phyloP scores from a whole-genome alignment of 192 early-diverging fungal genomes.

The Backusella mclennaniae region DNA sequence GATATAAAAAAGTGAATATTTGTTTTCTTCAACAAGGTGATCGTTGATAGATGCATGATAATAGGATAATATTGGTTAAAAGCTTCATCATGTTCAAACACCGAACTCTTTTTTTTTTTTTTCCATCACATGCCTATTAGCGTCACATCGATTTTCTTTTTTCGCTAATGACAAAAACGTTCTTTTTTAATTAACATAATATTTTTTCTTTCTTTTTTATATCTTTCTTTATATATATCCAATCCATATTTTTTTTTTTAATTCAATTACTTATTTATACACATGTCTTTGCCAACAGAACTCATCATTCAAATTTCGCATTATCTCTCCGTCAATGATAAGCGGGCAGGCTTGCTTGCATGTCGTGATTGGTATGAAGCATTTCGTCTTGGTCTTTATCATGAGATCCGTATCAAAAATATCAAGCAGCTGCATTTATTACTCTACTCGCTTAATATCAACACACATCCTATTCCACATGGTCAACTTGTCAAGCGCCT shows the following conservation, averaged over 20 bases:
- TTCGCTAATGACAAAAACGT: neutral
- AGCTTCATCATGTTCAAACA: neutral
- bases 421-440: neutral
- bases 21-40: neutral
- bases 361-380: neutral
- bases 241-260: neutral
- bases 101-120: neutral
- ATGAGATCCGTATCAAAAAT: neutral
- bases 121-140: neutral
- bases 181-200: neutral
- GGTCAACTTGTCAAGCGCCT: neutral
- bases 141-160: neutral
- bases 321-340: neutral
- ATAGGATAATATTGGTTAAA: neutral
- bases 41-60: neutral
- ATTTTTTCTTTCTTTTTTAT: conserved; percentile 3
- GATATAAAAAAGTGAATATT: neutral
- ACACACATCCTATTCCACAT: neutral
- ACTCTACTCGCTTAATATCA: neutral
- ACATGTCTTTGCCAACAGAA: neutral
- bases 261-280: neutral
- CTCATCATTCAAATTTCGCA: neutral
- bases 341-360: neutral
- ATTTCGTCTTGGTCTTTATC: neutral
- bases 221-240: neutral